A percentile compares a stretch with the other conserved stretches of the same genome.
Conservation (phyloP, 1,284 basidiomycete genomes). For the Phaffia rhodozyma region DNA sequence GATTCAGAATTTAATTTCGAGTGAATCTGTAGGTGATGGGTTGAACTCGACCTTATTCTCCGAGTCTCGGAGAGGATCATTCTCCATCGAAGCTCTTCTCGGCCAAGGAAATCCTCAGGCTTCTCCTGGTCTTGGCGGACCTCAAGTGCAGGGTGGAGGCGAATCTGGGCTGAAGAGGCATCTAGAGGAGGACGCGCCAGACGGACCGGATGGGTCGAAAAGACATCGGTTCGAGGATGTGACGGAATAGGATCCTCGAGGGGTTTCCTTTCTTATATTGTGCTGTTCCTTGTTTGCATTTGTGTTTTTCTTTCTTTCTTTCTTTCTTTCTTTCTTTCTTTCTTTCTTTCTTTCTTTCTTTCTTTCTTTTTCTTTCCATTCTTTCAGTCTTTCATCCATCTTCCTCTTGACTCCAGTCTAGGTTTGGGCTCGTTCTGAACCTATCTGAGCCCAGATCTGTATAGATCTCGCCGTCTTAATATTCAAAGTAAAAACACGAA, state of each 20-base stretch:
- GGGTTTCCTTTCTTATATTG: background rate
- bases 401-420: background rate
- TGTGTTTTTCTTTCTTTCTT: background rate
- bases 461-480: background rate
- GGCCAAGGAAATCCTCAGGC: background rate
- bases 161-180: background rate
- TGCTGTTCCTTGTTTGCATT: background rate
- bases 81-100: too few relatives aligned
- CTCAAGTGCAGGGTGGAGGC: background rate
- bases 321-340: background rate
- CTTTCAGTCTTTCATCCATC: too few relatives aligned
- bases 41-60: slow-evolving; percentile 5
- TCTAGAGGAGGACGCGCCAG: too few relatives aligned
- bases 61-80: background rate
- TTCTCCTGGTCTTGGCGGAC: background rate
- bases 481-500: too few relatives aligned
- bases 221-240: background rate
- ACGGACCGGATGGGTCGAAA: background rate
- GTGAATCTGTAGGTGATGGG: background rate
- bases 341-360: background rate
- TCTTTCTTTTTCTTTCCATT: background rate
- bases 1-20: slow-evolving; percentile 1
- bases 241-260: background rate
- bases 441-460: background rate
- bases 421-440: background rate